Base-by-base conservation (phyloP, 108 stramenopile species). In the Seminavis robusta region DNA sequence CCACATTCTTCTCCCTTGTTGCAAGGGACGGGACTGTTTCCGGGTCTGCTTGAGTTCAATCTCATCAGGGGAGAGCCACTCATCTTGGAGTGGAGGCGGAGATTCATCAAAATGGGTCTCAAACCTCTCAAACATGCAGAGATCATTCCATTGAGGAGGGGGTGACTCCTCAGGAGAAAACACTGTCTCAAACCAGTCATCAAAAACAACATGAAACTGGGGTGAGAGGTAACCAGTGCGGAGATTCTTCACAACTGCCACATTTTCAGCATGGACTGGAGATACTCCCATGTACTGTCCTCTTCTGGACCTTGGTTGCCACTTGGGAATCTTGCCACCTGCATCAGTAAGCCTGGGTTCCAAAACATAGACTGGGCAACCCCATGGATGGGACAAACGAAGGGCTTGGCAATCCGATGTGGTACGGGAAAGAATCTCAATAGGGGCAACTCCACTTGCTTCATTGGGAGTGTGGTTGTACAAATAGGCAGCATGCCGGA, bases 191-290 rank as follows among this genome's bases (percentile, higher is more conserved):
- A 71, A 73, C 32, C 49, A 57, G 32, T 78, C 59, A 32, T 78
- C 71, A 55, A 73, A 65, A 15, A 74, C 50, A 20, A 70, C 44
- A 58, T 76, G 70, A 39, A 42, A 71, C 40, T 76, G 75, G 13
- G 69, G 54, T 27, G 53, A 40, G 19, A 77, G 62, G 40, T 23
- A 24, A 20, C 6, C 6, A 17, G 37, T 54, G 19, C 11, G 5
- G 3, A 48, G 29, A 33, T 73, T 74, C 29, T 70, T 33, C 3
- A 79, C 49, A 1, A 65, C 24, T 20, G 66, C 56, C 13, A 70
- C 77, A 43, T 37, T 48, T 0, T 23, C 38, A 4, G 77, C 43
- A 56, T 73, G 71, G 16, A 20, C 3, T 23, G 37, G 38, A 5
- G 55, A 47, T 6, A 57, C 19, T 3, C 65, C 71, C 3, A 73